These are phyloP conservation scores for Vitis hybrid DNA, from an alignment of 177 flowering plant genomes.

Conservation along the genomic window DNA sequence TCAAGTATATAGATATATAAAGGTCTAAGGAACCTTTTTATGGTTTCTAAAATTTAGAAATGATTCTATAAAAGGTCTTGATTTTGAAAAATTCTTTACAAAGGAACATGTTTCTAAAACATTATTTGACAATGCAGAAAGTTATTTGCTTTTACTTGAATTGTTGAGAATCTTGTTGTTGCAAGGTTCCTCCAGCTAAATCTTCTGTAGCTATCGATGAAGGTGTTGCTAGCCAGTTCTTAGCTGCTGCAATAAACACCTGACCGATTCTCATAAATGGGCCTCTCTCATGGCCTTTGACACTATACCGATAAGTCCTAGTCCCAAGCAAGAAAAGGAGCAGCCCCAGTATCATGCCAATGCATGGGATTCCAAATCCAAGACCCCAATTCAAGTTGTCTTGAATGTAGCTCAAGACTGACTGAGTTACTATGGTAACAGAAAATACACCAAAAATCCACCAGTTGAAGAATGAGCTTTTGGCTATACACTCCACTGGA, in stretches of 20 bases:
- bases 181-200: conserved; percentile 20
- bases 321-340: conserved; percentile 48
- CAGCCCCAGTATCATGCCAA: conserved; percentile 34
- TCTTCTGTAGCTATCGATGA: conserved; percentile 14
- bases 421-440: conserved; percentile 20
- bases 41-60: no score
- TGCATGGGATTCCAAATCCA: conserved; percentile 60
- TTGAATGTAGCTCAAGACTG: conserved; percentile 41
- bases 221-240: conserved; percentile 27
- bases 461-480: conserved; percentile 71
- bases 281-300: conserved; percentile 24
- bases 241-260: conserved; percentile 39
- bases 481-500: conserved; percentile 38
- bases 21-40: no score
- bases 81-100: no score
- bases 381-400: conserved; percentile 57
- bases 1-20: no score
- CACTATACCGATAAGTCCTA: conserved; percentile 35
- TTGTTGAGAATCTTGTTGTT: conserved; percentile 19
- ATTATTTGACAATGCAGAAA: no score
- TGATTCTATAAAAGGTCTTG: no score
- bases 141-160: conserved; percentile 35
- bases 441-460: conserved; percentile 41
- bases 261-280: conserved; percentile 39
- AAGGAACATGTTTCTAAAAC: no score